These are phyloP conservation scores for Wickerhamomyces bovis DNA, from an alignment of 805 yeast species.

Conservation along the genomic window DNA sequence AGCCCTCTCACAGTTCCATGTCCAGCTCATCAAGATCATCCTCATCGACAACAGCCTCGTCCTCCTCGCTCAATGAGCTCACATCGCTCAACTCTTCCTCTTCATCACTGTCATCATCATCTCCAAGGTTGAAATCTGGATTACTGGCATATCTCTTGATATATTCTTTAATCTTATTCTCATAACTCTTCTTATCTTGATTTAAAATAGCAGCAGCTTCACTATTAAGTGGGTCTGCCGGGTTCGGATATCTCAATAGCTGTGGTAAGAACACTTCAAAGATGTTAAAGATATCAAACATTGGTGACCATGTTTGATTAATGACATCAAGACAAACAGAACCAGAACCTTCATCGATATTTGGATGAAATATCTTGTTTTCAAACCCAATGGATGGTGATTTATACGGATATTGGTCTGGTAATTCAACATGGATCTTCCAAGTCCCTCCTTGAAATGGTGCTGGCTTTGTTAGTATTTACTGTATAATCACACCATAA, in stretches of 20 bases:
- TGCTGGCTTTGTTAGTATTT: slow-evolving; percentile 31
- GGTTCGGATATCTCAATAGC: slow-evolving; percentile 83
- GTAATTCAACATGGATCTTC: slow-evolving; percentile 88
- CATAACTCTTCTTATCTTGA: slow-evolving; percentile 61
- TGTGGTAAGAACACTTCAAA: slow-evolving; percentile 94
- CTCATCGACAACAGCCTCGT: slow-evolving; percentile 16
- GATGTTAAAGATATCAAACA: slow-evolving; percentile 87
- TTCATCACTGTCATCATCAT: slow-evolving; percentile 42
- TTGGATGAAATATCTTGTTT: slow-evolving; percentile 91
- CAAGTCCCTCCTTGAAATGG: slow-evolving; percentile 89
- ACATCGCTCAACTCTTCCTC: slow-evolving; percentile 25
- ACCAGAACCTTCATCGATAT: slow-evolving; percentile 86
- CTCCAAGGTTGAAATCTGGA: slow-evolving; percentile 37
- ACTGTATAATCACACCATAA: too few species aligned
- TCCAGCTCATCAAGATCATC: slow-evolving; percentile 10
- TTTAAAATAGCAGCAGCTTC: slow-evolving; percentile 80
- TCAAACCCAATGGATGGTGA: slow-evolving; percentile 94
- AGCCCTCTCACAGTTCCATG: slow-evolving; percentile 15
- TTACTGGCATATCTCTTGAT: slow-evolving; percentile 63
- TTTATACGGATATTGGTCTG: slow-evolving; percentile 92
- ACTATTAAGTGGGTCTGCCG: slow-evolving; percentile 88
- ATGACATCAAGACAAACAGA: slow-evolving; percentile 94
- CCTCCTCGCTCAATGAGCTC: slow-evolving; percentile 20
- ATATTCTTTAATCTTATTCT: slow-evolving; percentile 62
- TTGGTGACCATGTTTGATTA: slow-evolving; percentile 97